Percentiles rank a stretch among this genome's conserved stretches.
Evolutionary conservation across 495 filamentous ascomycete genomes (phyloP).

Genomic region (Penicillium roqueforti): DNA sequence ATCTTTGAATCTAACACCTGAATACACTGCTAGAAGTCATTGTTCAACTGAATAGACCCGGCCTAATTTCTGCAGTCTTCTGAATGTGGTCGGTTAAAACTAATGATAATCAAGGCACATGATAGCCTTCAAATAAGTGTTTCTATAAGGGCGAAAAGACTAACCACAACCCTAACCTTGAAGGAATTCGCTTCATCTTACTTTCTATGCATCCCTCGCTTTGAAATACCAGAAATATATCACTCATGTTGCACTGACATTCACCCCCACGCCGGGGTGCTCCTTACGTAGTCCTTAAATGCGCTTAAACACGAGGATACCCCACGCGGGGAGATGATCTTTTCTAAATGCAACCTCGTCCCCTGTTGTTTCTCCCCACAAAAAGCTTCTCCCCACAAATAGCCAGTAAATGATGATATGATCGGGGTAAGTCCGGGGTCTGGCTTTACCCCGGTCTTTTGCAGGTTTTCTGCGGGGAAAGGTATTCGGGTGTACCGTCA

Average conservation of each 20-base stretch:
- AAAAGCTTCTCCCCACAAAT: background rate
- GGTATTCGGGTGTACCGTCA: background rate
- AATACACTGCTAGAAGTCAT: too few relatives aligned
- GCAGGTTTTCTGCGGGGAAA: conserved; percentile 2
- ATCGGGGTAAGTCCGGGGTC: conserved; percentile 5
- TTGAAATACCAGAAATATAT: too few relatives aligned
- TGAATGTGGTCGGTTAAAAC: background rate
- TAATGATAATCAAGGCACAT: too few relatives aligned
- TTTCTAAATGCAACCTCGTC: background rate
- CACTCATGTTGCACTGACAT: too few relatives aligned
- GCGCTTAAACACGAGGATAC: background rate
- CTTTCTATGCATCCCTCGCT: too few relatives aligned
- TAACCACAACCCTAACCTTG: too few relatives aligned
- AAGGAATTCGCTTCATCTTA: too few relatives aligned
- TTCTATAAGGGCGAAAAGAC: too few relatives aligned
- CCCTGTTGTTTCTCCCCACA: background rate
- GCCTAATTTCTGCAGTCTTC: background rate
- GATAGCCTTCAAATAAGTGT: too few relatives aligned
- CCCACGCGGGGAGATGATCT: background rate
- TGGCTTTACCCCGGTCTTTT: conserved; percentile 10
- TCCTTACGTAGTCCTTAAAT: background rate
- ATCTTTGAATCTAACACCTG: background rate
- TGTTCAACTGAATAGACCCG: too few relatives aligned
- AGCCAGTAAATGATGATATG: background rate
- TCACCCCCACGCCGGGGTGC: too few relatives aligned